phyloP scores from a whole-genome alignment of 345 rosid genomes.

The Laguncularia racemosa region DNA sequence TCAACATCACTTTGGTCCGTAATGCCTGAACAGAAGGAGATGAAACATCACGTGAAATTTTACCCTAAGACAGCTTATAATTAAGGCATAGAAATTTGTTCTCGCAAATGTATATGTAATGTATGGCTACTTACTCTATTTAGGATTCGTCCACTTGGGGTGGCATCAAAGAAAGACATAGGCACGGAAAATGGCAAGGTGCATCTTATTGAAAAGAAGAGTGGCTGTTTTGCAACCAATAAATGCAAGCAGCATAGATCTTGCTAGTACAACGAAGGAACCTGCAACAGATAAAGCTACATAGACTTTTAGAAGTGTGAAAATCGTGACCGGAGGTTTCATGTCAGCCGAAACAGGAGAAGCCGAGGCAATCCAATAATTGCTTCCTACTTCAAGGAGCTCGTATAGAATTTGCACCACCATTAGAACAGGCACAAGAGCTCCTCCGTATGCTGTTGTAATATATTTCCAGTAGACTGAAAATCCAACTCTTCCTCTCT shows the following conservation, averaged over 20 bases:
- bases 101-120: too few species aligned
- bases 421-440: conserved; percentile 8
- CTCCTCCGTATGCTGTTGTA: conserved; percentile 10
- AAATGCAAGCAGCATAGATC: neutral
- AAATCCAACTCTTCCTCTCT: conserved; percentile 23
- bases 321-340: too few species aligned
- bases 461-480: conserved; percentile 25
- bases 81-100: too few species aligned
- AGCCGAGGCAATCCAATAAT: conserved; percentile 30
- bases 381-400: conserved; percentile 21
- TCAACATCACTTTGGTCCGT: conserved; percentile 74
- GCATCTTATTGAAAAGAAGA: neutral
- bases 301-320: too few species aligned
- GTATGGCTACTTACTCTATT: neutral
- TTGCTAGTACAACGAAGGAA: neutral
- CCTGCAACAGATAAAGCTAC: too few species aligned
- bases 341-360: neutral
- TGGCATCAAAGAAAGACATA: neutral
- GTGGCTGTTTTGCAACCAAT: neutral
- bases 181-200: conserved; percentile 1
- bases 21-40: conserved; percentile 51
- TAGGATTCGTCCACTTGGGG: neutral
- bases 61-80: too few species aligned
- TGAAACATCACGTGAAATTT: neutral
- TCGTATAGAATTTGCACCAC: conserved; percentile 11